Base-by-base conservation (phyloP, 2,329 filamentous ascomycete species). In the Colletotrichum sp. region DNA sequence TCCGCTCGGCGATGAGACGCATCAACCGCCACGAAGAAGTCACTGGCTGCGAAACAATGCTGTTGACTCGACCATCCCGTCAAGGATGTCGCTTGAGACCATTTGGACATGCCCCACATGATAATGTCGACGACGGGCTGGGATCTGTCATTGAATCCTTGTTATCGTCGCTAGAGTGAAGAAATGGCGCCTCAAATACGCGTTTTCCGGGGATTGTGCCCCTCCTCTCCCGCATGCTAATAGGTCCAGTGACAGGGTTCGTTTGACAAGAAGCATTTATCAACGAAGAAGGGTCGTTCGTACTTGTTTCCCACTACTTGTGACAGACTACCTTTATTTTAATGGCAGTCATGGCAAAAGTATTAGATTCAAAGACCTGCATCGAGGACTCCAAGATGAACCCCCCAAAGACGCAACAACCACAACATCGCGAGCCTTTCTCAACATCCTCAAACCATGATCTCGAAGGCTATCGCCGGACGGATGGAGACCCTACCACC, bases 401-500 rank as follows among this genome's bases (percentile, higher is more conserved):
- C 5, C 39, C 39, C 5, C 18, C 18, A 10, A 44, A n/a, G 16
- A 44, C 39, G 18, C 39, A 44, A 44, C 16, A 44, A 44, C 4
- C 39, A 44, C 16, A 44, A 10, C 8, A n/a, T 18, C 39, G 8
- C 16, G 16, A n/a, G 0, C 39, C 18, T 44, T 1, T 44, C 16
- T n/a, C 39, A 10, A 18, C 16, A 6, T 3, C 4, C 18, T 9
- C 39, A 44, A 44, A 18, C 16, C 8, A 44, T n/a, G 39, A 44
- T 44, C 39, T 10, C 8, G 39, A 44, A 44, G 5, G 39, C 16
- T 9, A 44, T 0, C 16, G 8, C 12, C 16, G 0, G 18, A 44
- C 39, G 18, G 16, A 18, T 9, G 16, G 36, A 44, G 36, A 44
- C 16, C 8, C 36, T 13, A 36, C 26, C n/a, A 24, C 91, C 13